Evolutionary conservation across 2,329 filamentous ascomycete genomes (phyloP).

Genomic region (Ophiostoma pallidulum): DNA sequence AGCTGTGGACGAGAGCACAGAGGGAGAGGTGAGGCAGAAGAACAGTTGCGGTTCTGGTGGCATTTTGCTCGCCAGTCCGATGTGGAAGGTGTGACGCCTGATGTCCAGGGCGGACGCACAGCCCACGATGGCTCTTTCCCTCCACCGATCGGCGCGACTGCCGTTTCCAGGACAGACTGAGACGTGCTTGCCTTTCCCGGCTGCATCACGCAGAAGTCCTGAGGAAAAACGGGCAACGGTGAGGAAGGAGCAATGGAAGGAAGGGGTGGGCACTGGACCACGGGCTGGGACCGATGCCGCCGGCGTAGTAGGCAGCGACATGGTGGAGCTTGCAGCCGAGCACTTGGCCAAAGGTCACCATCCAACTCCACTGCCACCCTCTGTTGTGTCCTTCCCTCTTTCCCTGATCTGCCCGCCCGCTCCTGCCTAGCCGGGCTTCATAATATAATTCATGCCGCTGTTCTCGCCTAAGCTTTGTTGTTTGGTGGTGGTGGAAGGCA

Average conservation of each 20-base stretch:
- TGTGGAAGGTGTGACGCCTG: too few species aligned
- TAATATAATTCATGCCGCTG: too few species aligned
- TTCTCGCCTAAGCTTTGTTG: too few species aligned
- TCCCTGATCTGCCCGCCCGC: too few species aligned
- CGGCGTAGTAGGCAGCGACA: background rate
- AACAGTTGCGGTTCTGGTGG: too few species aligned
- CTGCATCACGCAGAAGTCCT: background rate
- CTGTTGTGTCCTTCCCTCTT: too few species aligned
- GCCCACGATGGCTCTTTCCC: background rate
- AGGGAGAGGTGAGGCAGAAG: background rate
- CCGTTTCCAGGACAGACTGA: slow-evolving; percentile 5
- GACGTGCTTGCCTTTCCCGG: slow-evolving; percentile 4
- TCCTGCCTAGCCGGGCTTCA: too few species aligned
- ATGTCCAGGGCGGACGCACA: too few species aligned
- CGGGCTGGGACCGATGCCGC: background rate
- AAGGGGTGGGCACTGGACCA: too few species aligned
- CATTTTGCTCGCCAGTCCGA: background rate
- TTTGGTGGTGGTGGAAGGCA: too few species aligned
- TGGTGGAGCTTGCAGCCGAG: background rate
- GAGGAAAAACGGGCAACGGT: background rate
- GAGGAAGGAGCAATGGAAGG: background rate
- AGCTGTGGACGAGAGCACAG: background rate
- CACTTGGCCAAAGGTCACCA: too few species aligned
- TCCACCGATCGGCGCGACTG: slow-evolving; percentile 1
- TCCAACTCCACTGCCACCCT: too few species aligned